Evolutionary conservation across 2,329 filamentous ascomycete genomes (phyloP).

Genomic region (Hypoxylon sp.): DNA sequence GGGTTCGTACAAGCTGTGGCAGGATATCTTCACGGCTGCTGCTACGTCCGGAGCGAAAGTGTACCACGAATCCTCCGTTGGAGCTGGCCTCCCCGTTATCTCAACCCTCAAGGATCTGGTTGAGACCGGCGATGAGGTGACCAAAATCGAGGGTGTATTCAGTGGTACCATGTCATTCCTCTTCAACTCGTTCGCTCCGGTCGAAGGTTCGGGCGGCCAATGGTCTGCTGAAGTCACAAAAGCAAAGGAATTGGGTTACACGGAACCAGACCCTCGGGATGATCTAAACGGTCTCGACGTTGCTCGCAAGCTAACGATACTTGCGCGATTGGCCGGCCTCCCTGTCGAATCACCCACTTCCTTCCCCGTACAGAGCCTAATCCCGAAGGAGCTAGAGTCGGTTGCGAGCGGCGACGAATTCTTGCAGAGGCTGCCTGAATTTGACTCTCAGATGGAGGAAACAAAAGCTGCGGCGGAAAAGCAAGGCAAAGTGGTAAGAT

Average conservation of each 20-base stretch:
- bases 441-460: constrained; percentile 91
- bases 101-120: constrained; percentile 95
- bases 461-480: constrained; percentile 87
- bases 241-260: constrained; percentile 94
- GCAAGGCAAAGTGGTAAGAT: constrained; percentile 92
- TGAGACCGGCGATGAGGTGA: constrained; percentile 91
- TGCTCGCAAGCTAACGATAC: constrained; percentile 94
- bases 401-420: constrained; percentile 87
- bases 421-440: constrained; percentile 82
- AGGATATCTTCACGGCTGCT: constrained; percentile 85
- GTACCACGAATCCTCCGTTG: constrained; percentile 96
- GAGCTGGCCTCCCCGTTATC: constrained; percentile 92
- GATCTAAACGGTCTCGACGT: constrained; percentile 91
- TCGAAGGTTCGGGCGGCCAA: constrained; percentile 79
- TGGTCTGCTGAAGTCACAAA: constrained; percentile 94
- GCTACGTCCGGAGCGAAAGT: constrained; percentile 81
- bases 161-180: constrained; percentile 98
- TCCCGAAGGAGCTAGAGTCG: constrained; percentile 87
- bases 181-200: constrained; percentile 96
- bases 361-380: constrained; percentile 95
- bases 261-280: constrained; percentile 88
- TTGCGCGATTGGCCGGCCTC: constrained; percentile 87
- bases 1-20: constrained; percentile 83
- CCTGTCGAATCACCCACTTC: constrained; percentile 85
- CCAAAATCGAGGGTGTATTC: constrained; percentile 96